Evolutionary conservation across 148 eudicot species (phyloP).

Genomic region (Suaeda aralocaspica): DNA sequence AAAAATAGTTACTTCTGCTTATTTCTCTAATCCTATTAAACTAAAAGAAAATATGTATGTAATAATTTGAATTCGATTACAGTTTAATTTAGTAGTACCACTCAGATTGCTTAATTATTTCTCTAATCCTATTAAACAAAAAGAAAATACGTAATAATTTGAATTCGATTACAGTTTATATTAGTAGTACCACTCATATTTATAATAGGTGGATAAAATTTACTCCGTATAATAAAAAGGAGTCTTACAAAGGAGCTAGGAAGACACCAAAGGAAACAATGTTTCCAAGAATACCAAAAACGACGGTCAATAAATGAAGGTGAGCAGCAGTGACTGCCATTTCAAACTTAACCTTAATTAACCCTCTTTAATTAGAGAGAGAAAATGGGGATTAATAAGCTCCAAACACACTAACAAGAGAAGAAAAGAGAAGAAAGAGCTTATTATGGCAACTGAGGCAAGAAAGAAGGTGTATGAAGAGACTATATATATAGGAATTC

Average conservation of each 20-base stretch:
- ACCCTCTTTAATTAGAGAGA: background rate
- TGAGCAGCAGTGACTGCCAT: slow-evolving; percentile 34
- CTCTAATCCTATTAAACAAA: too few species aligned
- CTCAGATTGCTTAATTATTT: too few species aligned
- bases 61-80: too few species aligned
- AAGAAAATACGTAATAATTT: too few species aligned
- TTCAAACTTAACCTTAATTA: background rate
- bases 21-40: too few species aligned
- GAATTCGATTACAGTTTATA: too few species aligned
- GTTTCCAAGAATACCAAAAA: slow-evolving; percentile 63
- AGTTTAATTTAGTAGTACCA: background rate
- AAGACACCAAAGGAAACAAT: slow-evolving; percentile 66
- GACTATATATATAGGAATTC: slow-evolving; percentile 19
- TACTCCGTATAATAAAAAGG: background rate
- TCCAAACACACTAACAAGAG: background rate
- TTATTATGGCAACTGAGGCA: slow-evolving; percentile 27
- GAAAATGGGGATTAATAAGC: background rate
- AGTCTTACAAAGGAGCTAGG: slow-evolving; percentile 68
- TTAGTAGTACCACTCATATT: too few species aligned
- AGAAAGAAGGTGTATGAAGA: slow-evolving; percentile 6
- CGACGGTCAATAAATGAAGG: slow-evolving; percentile 31
- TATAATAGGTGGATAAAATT: too few species aligned
- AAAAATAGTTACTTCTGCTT: too few species aligned
- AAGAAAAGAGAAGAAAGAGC: slow-evolving; percentile 6
- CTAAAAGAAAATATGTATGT: too few species aligned